Evolutionary conservation across 176 grass and related monocot species (phyloP).

Genomic region (Metroxylon sagu): DNA sequence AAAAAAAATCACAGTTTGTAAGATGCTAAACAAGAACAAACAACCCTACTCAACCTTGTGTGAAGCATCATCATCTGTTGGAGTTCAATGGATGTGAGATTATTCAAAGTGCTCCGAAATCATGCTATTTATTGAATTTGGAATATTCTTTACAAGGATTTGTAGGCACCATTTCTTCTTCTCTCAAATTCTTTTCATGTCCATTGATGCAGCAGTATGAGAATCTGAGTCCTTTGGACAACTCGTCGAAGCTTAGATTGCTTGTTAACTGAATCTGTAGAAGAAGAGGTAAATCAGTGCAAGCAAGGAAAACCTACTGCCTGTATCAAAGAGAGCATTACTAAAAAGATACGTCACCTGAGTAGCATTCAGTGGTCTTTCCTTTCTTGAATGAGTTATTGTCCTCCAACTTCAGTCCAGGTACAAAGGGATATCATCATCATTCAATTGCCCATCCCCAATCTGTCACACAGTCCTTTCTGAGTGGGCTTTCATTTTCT

Average conservation of each 20-base stretch:
- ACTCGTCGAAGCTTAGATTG: no score
- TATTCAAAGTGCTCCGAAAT: no score
- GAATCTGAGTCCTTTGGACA: slow-evolving; percentile 5
- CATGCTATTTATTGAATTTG: not conserved
- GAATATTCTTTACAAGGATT: slow-evolving; percentile 24
- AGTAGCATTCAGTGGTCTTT: slow-evolving; percentile 16
- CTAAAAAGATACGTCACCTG: slow-evolving; percentile 3
- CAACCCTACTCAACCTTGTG: no score
- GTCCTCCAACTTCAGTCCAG: slow-evolving; percentile 57
- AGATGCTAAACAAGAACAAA: no score
- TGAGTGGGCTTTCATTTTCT: slow-evolving; percentile 12
- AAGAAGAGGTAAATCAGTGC: no score
- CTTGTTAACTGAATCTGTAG: no score
- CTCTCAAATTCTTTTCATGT: slow-evolving; percentile 14
- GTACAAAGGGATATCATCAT: slow-evolving; percentile 33
- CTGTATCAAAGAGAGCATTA: not conserved
- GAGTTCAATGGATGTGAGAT: no score
- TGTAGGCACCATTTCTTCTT: slow-evolving; percentile 23
- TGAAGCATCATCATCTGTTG: no score
- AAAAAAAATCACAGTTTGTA: no score
- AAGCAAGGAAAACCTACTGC: no score
- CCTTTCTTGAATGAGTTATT: slow-evolving; percentile 30
- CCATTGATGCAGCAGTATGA: slow-evolving; percentile 31
- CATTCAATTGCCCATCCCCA: slow-evolving; percentile 15
- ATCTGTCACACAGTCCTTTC: slow-evolving; percentile 26